Evolutionary conservation across 306 rosid species (phyloP).

Genomic region (Amphicarpaea edgeworthii): DNA sequence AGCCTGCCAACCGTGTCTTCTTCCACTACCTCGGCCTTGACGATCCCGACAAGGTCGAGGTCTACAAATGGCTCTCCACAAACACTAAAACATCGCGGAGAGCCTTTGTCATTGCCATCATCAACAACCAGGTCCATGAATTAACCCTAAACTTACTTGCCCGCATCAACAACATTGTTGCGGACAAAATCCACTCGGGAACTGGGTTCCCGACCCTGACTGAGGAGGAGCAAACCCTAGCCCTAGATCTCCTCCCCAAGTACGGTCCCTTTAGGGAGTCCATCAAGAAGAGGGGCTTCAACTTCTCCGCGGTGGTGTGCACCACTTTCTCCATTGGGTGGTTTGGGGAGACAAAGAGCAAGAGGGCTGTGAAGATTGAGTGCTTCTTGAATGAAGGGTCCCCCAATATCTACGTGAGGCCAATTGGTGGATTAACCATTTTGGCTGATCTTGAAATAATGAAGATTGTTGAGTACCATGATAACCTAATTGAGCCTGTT

Average conservation of each 20-base stretch:
- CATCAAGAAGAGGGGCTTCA: not conserved
- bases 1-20: not conserved
- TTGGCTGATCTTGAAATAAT: no score
- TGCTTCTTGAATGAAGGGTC: no score
- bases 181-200: constrained; percentile 1
- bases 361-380: no score
- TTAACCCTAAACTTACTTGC: not conserved
- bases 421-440: no score
- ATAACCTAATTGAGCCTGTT: no score
- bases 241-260: not conserved
- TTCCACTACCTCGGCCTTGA: constrained; percentile 54
- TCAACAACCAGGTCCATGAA: constrained; percentile 21
- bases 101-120: constrained; percentile 38
- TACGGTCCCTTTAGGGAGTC: not conserved
- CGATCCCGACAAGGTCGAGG: constrained; percentile 38
- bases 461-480: no score
- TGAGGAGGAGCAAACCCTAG: not conserved
- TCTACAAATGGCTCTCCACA: constrained; percentile 9
- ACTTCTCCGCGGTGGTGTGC: not conserved
- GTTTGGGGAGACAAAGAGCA: not conserved
- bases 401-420: no score
- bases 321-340: not conserved
- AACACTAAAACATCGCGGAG: not conserved
- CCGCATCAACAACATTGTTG: not conserved
- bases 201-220: constrained; percentile 31